Evolutionary conservation across 176 grass and related monocot species (phyloP).

Genomic region (Musa itinerans): DNA sequence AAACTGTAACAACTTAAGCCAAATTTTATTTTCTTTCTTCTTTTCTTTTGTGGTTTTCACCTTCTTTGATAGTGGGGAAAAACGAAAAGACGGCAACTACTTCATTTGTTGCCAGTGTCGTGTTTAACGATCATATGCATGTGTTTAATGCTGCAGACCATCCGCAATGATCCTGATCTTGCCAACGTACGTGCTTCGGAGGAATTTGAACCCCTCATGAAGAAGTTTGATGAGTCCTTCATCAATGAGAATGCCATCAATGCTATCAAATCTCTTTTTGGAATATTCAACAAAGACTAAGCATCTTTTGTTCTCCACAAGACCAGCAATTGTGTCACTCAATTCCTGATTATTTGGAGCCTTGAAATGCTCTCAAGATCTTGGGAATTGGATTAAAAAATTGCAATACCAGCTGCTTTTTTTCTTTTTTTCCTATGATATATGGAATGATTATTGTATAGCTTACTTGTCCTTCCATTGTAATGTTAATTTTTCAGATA

Average conservation of each 20-base stretch:
- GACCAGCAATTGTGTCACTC: neutral
- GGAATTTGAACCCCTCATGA: constrained; percentile 54
- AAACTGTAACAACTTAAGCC: too few species aligned
- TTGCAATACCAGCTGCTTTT: neutral
- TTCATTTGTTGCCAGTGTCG: neutral
- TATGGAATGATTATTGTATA: neutral
- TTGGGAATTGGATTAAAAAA: neutral
- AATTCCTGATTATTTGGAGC: neutral
- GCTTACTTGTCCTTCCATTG: too few species aligned
- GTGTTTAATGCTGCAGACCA: constrained; percentile 35
- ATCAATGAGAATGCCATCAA: constrained; percentile 95
- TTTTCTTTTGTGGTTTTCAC: too few species aligned
- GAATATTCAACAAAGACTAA: constrained; percentile 54
- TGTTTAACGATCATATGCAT: neutral
- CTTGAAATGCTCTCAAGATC: neutral
- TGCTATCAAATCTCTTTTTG: constrained; percentile 85
- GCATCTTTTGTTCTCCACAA: neutral
- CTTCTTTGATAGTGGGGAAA: too few species aligned
- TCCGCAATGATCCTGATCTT: constrained; percentile 73
- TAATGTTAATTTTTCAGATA: too few species aligned
- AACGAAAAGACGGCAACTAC: too few species aligned
- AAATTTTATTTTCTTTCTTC: too few species aligned
- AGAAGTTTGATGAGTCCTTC: constrained; percentile 90
- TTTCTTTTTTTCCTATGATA: neutral
- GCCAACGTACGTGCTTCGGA: constrained; percentile 48